Percentiles rank a stretch among this genome's conserved stretches.
Evolutionary conservation across 164 flowering plant species (phyloP).

Genomic region (Macadamia integrifolia): DNA sequence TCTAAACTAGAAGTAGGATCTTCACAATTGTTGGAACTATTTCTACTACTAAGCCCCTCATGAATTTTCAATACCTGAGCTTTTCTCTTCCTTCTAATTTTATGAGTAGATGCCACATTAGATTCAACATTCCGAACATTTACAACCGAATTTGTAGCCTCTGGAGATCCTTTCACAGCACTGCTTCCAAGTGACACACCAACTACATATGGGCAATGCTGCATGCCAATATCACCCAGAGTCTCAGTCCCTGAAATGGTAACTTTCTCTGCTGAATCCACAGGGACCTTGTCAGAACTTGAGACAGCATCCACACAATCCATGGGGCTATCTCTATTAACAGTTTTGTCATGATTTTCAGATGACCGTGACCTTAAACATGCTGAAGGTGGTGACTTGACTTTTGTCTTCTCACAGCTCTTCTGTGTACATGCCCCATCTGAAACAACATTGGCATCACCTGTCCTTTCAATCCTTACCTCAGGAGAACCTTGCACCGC

Average conservation of each 20-base stretch:
- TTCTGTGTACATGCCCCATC: conserved; percentile 6
- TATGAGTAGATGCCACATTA: too few relatives aligned
- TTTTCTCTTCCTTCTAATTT: too few relatives aligned
- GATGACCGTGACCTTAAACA: conserved; percentile 5
- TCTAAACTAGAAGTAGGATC: too few relatives aligned
- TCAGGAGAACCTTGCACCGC: conserved; percentile 11
- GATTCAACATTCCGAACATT: too few relatives aligned
- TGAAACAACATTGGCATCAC: neutral
- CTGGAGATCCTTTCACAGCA: too few relatives aligned
- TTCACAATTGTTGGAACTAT: too few relatives aligned
- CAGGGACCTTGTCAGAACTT: neutral
- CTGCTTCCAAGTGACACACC: too few relatives aligned
- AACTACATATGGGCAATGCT: neutral
- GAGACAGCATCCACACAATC: conserved; percentile 7
- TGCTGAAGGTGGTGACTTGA: conserved; percentile 7
- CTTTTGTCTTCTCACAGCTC: conserved; percentile 13
- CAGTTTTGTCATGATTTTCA: conserved; percentile 1
- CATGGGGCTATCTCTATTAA: neutral
- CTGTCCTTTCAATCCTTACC: conserved; percentile 4
- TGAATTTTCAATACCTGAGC: too few relatives aligned
- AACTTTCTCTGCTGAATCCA: conserved; percentile 3
- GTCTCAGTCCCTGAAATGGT: conserved; percentile 4
- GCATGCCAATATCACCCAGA: conserved; percentile 7
- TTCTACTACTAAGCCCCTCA: too few relatives aligned
- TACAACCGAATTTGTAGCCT: too few relatives aligned